A percentile compares a stretch with the other conserved stretches of the same genome.
phyloP scores from a whole-genome alignment of 169 alveolate genomes.

The Miamiensis avidus region DNA sequence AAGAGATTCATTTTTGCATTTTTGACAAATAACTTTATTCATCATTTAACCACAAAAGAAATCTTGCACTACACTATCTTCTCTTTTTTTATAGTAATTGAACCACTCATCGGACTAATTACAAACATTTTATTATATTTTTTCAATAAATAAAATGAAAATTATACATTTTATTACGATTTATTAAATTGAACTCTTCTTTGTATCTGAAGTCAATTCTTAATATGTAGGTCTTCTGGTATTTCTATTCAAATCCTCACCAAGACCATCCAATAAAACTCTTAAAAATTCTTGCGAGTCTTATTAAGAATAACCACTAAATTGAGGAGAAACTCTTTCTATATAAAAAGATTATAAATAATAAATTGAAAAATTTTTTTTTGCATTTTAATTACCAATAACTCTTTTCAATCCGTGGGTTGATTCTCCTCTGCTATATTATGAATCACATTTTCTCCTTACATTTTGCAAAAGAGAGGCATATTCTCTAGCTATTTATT shows the following conservation, averaged over 20 bases:
- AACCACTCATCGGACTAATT: slow-evolving; percentile 59
- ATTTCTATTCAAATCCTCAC: slow-evolving; percentile 77
- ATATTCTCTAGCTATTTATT: slow-evolving; percentile 67
- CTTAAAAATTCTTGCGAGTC: slow-evolving; percentile 85
- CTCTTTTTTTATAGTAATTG: slow-evolving; percentile 55
- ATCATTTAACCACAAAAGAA: slow-evolving; percentile 61
- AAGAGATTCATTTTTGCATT: slow-evolving; percentile 44
- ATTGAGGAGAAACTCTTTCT: slow-evolving; percentile 44
- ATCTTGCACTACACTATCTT: slow-evolving; percentile 60
- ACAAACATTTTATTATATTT: background rate
- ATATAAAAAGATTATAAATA: slow-evolving; percentile 7
- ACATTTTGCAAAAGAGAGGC: slow-evolving; percentile 52
- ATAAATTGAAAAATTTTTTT: background rate
- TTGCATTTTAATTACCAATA: slow-evolving; percentile 23
- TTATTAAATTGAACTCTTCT: slow-evolving; percentile 11
- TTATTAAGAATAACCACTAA: slow-evolving; percentile 73
- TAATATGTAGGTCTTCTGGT: slow-evolving; percentile 59
- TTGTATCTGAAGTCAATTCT: slow-evolving; percentile 49
- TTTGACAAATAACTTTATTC: slow-evolving; percentile 56
- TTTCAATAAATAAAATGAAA: background rate
- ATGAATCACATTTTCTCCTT: background rate
- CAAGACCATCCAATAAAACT: slow-evolving; percentile 70
- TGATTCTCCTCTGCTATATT: slow-evolving; percentile 2
- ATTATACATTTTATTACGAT: slow-evolving; percentile 10
- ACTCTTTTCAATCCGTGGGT: slow-evolving; percentile 35